A percentile compares a stretch with the other conserved stretches of the same genome.
phyloP scores from a whole-genome alignment of 495 filamentous ascomycete species.

The Penicillium lividum region DNA sequence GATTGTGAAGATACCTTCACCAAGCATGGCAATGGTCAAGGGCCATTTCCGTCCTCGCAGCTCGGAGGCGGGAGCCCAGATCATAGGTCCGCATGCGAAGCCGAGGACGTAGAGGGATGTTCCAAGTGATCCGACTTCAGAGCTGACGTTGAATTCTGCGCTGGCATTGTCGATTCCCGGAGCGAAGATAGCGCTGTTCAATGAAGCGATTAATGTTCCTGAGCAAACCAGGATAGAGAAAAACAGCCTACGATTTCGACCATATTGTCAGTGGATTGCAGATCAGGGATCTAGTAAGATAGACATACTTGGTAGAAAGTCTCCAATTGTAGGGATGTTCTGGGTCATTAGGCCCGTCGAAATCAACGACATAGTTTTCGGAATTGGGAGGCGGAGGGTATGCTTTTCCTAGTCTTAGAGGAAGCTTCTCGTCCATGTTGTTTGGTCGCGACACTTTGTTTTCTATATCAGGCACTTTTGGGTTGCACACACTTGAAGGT shows the following conservation, averaged over 20 bases:
- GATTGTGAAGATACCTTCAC: conserved; percentile 57
- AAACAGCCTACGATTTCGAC: conserved; percentile 20
- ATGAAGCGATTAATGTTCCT: conserved; percentile 54
- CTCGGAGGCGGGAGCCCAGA: conserved; percentile 75
- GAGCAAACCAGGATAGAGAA: conserved; percentile 41
- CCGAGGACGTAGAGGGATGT: conserved; percentile 58
- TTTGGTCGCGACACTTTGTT: neutral
- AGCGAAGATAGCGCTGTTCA: conserved; percentile 56
- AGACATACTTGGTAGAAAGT: conserved; percentile 29
- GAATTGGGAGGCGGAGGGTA: conserved; percentile 44
- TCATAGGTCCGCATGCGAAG: conserved; percentile 52
- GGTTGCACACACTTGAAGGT: neutral
- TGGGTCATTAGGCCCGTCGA: conserved; percentile 51
- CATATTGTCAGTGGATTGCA: neutral
- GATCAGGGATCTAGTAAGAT: neutral
- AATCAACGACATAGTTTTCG: conserved; percentile 54
- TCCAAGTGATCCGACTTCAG: conserved; percentile 52
- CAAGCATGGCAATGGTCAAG: conserved; percentile 50
- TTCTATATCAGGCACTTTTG: neutral
- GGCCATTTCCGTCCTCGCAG: conserved; percentile 65
- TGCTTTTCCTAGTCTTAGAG: conserved; percentile 35
- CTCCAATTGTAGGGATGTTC: conserved; percentile 56
- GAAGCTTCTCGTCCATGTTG: conserved; percentile 17
- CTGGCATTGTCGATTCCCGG: conserved; percentile 46
- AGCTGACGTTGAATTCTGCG: conserved; percentile 46